A percentile compares a stretch with the other conserved stretches of the same genome.
These are phyloP conservation scores for Orbilia blumenaviensis DNA, from an alignment of 2,329 filamentous ascomycete species.

Conservation along the genomic window DNA sequence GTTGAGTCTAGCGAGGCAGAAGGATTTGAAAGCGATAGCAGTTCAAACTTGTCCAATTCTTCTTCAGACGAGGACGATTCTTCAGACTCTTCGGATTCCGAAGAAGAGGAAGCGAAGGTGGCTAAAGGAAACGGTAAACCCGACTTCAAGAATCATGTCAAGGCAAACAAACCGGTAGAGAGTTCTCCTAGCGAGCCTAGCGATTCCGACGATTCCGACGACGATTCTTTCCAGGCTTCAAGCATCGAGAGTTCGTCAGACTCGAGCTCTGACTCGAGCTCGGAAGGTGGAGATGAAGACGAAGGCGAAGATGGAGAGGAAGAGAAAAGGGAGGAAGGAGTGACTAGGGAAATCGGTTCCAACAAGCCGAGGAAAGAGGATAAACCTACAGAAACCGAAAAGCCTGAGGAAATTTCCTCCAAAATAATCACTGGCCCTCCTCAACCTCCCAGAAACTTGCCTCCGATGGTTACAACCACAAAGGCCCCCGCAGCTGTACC, in stretches of 20 bases:
- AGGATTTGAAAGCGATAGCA: neutral
- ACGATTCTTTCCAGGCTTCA: neutral
- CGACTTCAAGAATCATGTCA: neutral
- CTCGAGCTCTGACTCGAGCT: constrained; percentile 21
- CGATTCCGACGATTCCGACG: neutral
- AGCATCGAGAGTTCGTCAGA: neutral
- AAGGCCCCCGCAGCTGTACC: neutral
- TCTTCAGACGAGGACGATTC: neutral
- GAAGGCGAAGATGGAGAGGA: neutral
- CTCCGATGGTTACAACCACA: neutral
- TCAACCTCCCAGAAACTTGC: neutral
- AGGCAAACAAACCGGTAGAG: neutral
- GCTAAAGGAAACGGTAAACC: neutral
- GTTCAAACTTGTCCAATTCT: constrained; percentile 1
- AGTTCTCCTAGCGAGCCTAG: neutral
- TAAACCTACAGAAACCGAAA: neutral
- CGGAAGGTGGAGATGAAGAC: constrained; percentile 14
- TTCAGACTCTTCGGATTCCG: constrained; percentile 2
- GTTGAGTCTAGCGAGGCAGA: neutral
- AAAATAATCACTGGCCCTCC: neutral
- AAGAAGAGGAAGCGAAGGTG: neutral
- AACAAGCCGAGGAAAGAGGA: no score
- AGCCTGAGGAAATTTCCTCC: constrained; percentile 36
- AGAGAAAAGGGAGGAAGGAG: neutral
- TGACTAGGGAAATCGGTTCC: neutral